Percentiles rank a stretch among this genome's conserved stretches.
Evolutionary conservation across 208 protist species (phyloP).

Genomic region (Leishmania major): DNA sequence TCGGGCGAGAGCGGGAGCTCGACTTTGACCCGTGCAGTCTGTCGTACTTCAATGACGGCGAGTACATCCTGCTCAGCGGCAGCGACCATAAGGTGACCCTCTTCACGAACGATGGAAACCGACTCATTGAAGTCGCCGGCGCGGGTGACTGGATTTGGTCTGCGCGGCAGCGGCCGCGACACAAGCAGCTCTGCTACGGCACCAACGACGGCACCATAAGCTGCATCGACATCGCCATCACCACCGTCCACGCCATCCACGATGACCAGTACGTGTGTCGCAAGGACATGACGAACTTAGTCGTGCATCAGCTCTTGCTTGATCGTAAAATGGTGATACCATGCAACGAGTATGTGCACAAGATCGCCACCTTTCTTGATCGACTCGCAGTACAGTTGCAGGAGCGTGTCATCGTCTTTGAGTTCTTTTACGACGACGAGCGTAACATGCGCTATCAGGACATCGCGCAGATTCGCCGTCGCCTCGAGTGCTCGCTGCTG

Average conservation of each 20-base stretch:
- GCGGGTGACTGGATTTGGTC: constrained; percentile 91
- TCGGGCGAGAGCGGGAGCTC: constrained; percentile 77
- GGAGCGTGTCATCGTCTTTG: constrained; percentile 94
- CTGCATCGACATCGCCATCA: constrained; percentile 86
- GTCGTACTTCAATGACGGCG: constrained; percentile 88
- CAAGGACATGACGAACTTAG: constrained; percentile 95
- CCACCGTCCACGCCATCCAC: constrained; percentile 95
- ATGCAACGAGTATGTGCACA: constrained; percentile 95
- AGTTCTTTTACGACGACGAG: constrained; percentile 92
- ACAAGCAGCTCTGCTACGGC: constrained; percentile 83
- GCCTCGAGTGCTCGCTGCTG: constrained; percentile 93
- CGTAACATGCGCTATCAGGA: constrained; percentile 88
- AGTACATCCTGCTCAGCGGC: constrained; percentile 95
- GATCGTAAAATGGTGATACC: constrained; percentile 88
- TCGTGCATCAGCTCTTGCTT: constrained; percentile 94
- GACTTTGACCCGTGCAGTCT: constrained; percentile 95
- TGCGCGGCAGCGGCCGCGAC: constrained; percentile 72
- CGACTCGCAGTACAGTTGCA: constrained; percentile 94
- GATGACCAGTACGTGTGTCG: constrained; percentile 96
- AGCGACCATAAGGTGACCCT: constrained; percentile 92
- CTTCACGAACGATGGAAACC: constrained; percentile 89
- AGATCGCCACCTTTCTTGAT: constrained; percentile 95
- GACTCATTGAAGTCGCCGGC: constrained; percentile 72
- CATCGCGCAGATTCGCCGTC: constrained; percentile 92
- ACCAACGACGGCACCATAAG: constrained; percentile 92